phyloP scores from a whole-genome alignment of 2,329 filamentous ascomycete species.

The Cucurbitaria berberidis region DNA sequence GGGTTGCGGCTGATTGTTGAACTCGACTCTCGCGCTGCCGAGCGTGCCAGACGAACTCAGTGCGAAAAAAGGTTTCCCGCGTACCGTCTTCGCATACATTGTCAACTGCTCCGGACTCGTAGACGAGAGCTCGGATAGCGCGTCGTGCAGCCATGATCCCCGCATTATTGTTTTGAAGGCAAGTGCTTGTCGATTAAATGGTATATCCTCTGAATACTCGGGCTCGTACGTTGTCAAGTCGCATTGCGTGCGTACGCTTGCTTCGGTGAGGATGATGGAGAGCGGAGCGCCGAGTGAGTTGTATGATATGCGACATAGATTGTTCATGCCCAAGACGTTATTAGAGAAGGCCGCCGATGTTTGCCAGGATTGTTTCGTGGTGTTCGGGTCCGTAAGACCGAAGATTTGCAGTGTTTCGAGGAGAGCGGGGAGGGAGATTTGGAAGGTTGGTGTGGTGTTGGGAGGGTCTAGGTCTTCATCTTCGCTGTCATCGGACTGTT shows the following conservation, averaged over 20 bases:
- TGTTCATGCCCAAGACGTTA: slow-evolving; percentile 80
- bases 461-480: slow-evolving; percentile 48
- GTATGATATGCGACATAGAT: slow-evolving; percentile 86
- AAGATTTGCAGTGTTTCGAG: slow-evolving; percentile 97
- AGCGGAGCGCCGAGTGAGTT: slow-evolving; percentile 75
- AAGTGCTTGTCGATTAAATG: slow-evolving; percentile 80
- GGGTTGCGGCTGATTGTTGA: slow-evolving; percentile 53
- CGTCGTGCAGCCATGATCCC: slow-evolving; percentile 73
- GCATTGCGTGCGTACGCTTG: slow-evolving; percentile 75
- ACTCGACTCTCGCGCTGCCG: slow-evolving; percentile 66
- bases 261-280: slow-evolving; percentile 84
- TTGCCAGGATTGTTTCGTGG: slow-evolving; percentile 46
- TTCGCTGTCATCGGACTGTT: slow-evolving; percentile 37
- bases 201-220: slow-evolving; percentile 73
- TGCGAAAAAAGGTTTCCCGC: slow-evolving; percentile 68
- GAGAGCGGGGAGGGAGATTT: slow-evolving; percentile 84
- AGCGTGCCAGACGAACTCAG: slow-evolving; percentile 70
- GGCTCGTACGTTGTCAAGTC: slow-evolving; percentile 87
- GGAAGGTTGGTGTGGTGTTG: slow-evolving; percentile 69
- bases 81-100: slow-evolving; percentile 53
- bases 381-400: slow-evolving; percentile 64
- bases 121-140: slow-evolving; percentile 69
- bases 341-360: slow-evolving; percentile 80
- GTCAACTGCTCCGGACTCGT: slow-evolving; percentile 76
- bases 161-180: slow-evolving; percentile 96